Conservation (phyloP, 768 basidiomycete genomes). For the Hemileccinum impolitum region DNA sequence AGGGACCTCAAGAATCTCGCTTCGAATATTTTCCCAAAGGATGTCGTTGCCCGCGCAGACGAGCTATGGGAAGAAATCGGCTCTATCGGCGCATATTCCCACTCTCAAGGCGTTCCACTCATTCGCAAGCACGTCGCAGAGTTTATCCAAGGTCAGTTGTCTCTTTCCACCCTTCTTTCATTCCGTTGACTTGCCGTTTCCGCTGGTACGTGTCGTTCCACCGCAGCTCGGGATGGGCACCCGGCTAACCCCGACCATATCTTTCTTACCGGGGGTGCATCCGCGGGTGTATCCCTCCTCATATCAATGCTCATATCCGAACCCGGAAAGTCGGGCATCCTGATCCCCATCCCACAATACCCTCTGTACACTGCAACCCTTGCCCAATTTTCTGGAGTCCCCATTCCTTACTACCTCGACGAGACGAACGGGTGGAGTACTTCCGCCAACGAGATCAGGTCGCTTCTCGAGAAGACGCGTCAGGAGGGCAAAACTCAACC, state of each 20-base stretch:
- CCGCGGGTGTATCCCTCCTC: slow-evolving; percentile 86
- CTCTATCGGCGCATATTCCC: slow-evolving; percentile 92
- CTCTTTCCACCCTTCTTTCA: neutral
- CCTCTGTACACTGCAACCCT: slow-evolving; percentile 96
- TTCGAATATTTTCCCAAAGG: slow-evolving; percentile 74
- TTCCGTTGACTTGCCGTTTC: slow-evolving; percentile 7
- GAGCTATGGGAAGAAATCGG: slow-evolving; percentile 84
- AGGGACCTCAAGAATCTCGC: slow-evolving; percentile 79
- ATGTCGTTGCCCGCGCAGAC: slow-evolving; percentile 80
- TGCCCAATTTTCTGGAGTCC: slow-evolving; percentile 74
- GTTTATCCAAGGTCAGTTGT: slow-evolving; percentile 77
- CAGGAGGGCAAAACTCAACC: slow-evolving; percentile 54
- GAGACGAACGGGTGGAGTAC: slow-evolving; percentile 84
- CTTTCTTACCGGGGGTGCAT: slow-evolving; percentile 94
- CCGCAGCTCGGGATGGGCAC: slow-evolving; percentile 82
- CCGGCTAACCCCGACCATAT: slow-evolving; percentile 80
- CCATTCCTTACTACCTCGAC: slow-evolving; percentile 87
- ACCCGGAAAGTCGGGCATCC: slow-evolving; percentile 62
- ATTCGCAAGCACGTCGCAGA: slow-evolving; percentile 86
- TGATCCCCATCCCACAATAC: slow-evolving; percentile 98
- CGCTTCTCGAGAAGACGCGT: slow-evolving; percentile 62
- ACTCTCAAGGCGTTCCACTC: slow-evolving; percentile 87
- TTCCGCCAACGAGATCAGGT: slow-evolving; percentile 60
- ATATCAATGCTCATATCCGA: slow-evolving; percentile 74
- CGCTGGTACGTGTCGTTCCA: neutral